phyloP scores from a whole-genome alignment of 2,329 filamentous ascomycete genomes.

The Fusarium veterinarium region DNA sequence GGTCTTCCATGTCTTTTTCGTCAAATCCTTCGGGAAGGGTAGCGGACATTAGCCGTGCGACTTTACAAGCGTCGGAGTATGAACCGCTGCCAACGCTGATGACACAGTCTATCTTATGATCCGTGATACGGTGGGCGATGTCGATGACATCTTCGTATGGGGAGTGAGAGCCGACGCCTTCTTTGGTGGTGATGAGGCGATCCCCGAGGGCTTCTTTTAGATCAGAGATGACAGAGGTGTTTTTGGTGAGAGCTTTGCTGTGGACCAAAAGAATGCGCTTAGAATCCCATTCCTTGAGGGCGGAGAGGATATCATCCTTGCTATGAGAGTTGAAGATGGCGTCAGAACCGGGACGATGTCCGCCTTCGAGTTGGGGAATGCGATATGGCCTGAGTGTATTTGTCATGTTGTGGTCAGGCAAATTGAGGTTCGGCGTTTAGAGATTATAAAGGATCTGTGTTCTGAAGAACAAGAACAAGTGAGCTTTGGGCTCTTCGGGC shows the following conservation, averaged over 20 bases:
- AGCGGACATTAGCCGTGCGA: conserved; percentile 6
- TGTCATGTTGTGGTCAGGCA: background rate
- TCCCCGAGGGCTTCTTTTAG: background rate
- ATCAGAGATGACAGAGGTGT: background rate
- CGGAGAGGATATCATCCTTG: background rate
- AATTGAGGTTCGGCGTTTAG: background rate
- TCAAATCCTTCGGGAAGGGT: background rate
- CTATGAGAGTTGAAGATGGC: conserved; percentile 25
- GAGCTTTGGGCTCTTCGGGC: background rate
- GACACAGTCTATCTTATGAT: background rate
- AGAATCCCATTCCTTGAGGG: background rate
- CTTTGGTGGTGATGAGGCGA: background rate
- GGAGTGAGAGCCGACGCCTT: conserved; percentile 19
- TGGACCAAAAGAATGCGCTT: background rate
- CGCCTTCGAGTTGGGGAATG: conserved; percentile 14
- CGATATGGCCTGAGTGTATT: background rate
- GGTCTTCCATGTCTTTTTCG: conserved; percentile 12
- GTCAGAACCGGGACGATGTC: conserved; percentile 1
- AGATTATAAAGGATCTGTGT: background rate
- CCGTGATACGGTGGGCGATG: background rate
- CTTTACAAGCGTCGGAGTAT: conserved; percentile 20
- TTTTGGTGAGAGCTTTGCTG: conserved; percentile 10
- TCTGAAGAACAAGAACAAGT: background rate
- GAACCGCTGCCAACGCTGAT: conserved; percentile 9
- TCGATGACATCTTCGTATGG: conserved; percentile 20